These are phyloP conservation scores for Sarocladium brachiariae DNA, from an alignment of 2,329 filamentous ascomycete genomes.

Conservation along the genomic window DNA sequence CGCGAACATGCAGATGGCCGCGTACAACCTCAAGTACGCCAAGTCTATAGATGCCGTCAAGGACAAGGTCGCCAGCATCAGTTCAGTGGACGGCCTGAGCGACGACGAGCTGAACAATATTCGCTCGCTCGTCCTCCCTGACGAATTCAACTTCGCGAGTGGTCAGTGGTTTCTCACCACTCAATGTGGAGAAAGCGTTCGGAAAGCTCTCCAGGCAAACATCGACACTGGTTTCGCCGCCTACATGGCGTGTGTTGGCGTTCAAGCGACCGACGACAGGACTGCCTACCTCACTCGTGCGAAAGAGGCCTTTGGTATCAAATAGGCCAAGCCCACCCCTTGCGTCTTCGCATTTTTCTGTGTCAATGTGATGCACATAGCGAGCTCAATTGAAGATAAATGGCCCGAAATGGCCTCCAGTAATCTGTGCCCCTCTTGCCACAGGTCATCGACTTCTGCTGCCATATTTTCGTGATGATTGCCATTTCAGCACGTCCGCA, in stretches of 20 bases:
- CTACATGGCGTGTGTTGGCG: slow-evolving; percentile 44
- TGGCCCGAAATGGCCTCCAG: too few relatives aligned
- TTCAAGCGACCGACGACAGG: slow-evolving; percentile 24
- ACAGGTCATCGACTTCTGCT: too few relatives aligned
- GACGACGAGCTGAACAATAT: slow-evolving; percentile 30
- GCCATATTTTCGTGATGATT: too few relatives aligned
- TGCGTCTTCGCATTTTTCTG: too few relatives aligned
- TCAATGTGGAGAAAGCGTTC: slow-evolving; percentile 32
- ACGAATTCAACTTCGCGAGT: slow-evolving; percentile 48
- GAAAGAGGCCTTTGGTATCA: slow-evolving; percentile 36
- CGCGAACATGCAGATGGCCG: slow-evolving; percentile 44
- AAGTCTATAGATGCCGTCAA: slow-evolving; percentile 31
- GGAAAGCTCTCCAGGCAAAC: slow-evolving; percentile 25
- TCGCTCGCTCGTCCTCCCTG: slow-evolving; percentile 36
- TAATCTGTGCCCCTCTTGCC: too few relatives aligned
- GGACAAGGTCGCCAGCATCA: slow-evolving; percentile 23
- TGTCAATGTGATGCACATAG: too few relatives aligned
- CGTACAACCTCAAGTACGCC: slow-evolving; percentile 42
- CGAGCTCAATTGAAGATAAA: too few relatives aligned
- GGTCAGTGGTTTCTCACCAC: slow-evolving; percentile 44
- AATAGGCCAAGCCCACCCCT: too few relatives aligned
- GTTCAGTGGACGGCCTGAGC: slow-evolving; percentile 19
- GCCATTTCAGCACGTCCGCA: too few relatives aligned
- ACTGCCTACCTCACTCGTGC: slow-evolving; percentile 36
- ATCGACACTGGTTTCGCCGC: slow-evolving; percentile 33